Base-by-base conservation (phyloP, 208 protist species). In the Acanthamoeba triangularis region DNA sequence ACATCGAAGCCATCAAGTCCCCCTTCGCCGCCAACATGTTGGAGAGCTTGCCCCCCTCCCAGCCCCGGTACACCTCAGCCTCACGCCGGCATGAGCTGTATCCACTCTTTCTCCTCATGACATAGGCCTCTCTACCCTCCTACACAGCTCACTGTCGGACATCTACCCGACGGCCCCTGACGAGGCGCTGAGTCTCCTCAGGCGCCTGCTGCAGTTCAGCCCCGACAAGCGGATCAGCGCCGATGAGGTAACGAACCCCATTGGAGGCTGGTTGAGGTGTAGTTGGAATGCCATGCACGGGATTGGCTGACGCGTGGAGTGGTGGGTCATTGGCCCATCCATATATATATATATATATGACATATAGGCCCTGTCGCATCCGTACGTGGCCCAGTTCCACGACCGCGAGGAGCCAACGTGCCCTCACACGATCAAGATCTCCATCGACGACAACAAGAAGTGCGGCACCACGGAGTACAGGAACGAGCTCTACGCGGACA, bases 11-110 rank as follows among this genome's bases (percentile, higher is more conserved):
- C 10, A 99, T 99, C 69, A 98, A 99, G 95, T 99, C 98, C 44
- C 98, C 98, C 74, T 99, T 99, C 96, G 99, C 99, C 8, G 97
- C 99, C n/a, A 97, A 97, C n/a, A 99, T 99, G 98, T 95, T 99
- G 37, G 98, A 98, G 44, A 97, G 98, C 91, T 97, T 99, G 41
- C 98, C 97, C 76, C 97, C 97, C 13, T 93, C 98, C 11, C 96
- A 97, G 72, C 95, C 96, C 18, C 97, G 97, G 87, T 96, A 23
- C 18, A n/a, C 35, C n/a, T n/a, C n/a, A n/a, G n/a, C n/a, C n/a
- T n/a, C n/a, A n/a, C n/a, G n/a, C n/a, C n/a, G n/a, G n/a, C n/a
- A n/a, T n/a, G n/a, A n/a, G n/a, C n/a, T n/a, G n/a, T n/a, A n/a
- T n/a, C n/a, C n/a, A n/a, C n/a, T n/a, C n/a, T n/a, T n/a, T n/a